Base-by-base conservation (phyloP, 2,329 filamentous ascomycete species). In the Aspergillus novoparasiticus region DNA sequence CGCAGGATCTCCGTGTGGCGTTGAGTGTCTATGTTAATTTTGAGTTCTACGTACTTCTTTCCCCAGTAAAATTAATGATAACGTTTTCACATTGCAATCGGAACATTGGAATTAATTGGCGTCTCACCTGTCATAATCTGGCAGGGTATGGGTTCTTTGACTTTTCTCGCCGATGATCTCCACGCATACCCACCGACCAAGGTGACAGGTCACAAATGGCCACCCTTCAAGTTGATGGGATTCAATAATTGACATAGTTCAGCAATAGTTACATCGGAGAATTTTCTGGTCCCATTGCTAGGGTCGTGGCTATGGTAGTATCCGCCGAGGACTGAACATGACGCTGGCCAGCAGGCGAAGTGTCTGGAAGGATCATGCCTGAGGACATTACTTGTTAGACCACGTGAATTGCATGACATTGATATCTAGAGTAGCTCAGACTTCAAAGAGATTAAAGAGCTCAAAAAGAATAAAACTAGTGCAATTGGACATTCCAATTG, bases 111-210 rank as follows among this genome's bases (percentile, higher is more conserved):
- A 62, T 57, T 61, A n/a, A 62, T 57, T 61, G 58, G 62, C 58
- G 51, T 63, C 56, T 48, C 63, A 67, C 64, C 64, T 64, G 59
- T 64, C 67, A 67, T 55, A 63, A 61, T 60, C 34, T 45, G 41
- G 26, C 43, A 39, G n/a, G 45, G 4, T 23, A 12, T 36, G 12
- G 16, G 50, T 45, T 26, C 36, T 41, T 39, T 43, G 58, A 64
- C n/a, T 45, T 41, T 53, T 48, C 55, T 57, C 61, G 60, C 41
- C 58, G 50, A 28, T 11, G 57, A 64, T 63, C 59, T 59, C 41
- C 66, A 30, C 56, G 58, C 53, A 39, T 30, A 36, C 56, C 46
- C 59, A 36, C 32, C 14, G 4, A n/a, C 19, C 46, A 45, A 60
- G 53, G 39, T 62, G 60, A 62, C 50, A 48, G 34, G 55, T 62